Evolutionary conservation across 352 stramenopile genomes (phyloP).

Genomic region (Globisporangium heterothallicum): DNA sequence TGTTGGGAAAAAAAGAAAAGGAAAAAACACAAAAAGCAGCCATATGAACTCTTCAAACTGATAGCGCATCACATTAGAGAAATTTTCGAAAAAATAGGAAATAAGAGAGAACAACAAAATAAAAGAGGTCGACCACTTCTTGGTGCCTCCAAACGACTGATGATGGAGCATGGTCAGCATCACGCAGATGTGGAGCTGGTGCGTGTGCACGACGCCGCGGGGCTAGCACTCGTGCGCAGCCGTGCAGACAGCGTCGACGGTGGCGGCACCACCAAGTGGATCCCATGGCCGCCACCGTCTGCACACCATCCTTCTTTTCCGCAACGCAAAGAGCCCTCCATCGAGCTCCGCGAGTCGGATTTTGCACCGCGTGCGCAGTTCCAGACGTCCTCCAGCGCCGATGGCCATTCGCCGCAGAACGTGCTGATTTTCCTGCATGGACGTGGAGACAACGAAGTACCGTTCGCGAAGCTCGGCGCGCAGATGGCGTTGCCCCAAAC

Average conservation of each 20-base stretch:
- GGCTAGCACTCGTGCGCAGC: constrained; percentile 21
- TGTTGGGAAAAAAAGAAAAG: too few species aligned
- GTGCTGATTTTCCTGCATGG: constrained; percentile 59
- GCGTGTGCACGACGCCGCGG: constrained; percentile 19
- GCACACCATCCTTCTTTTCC: too few species aligned
- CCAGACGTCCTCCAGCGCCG: constrained; percentile 13
- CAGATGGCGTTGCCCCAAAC: constrained; percentile 64
- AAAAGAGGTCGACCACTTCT: too few species aligned
- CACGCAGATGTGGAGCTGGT: constrained; percentile 8
- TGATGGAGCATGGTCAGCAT: too few species aligned
- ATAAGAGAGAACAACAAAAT: too few species aligned
- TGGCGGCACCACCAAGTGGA: constrained; percentile 18
- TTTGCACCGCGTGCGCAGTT: constrained; percentile 21
- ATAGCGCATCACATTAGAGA: too few species aligned
- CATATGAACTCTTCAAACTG: not conserved
- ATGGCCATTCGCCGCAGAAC: constrained; percentile 35
- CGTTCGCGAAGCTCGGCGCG: constrained; percentile 41
- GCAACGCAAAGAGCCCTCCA: constrained; percentile 13
- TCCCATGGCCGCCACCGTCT: constrained; percentile 15
- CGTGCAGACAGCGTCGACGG: not conserved
- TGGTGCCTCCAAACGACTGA: too few species aligned
- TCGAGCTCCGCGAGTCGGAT: constrained; percentile 8
- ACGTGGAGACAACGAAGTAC: constrained; percentile 44
- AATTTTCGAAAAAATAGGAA: too few species aligned
- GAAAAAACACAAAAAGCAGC: too few species aligned